Evolutionary conservation across 2,329 filamentous ascomycete species (phyloP).

Genomic region (Ciborinia camelliae): DNA sequence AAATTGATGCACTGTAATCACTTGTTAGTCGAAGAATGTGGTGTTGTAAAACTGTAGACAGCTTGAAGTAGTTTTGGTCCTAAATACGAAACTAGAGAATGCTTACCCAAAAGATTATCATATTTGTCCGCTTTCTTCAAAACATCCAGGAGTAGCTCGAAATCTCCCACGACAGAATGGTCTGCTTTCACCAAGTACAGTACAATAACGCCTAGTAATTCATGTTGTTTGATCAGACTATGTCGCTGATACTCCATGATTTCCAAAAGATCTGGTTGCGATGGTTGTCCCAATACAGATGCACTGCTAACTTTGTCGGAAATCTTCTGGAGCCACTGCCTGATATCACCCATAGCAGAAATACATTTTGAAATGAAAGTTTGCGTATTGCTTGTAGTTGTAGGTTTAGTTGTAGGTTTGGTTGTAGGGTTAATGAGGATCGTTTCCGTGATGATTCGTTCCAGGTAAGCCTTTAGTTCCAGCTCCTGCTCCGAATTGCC

Average conservation of each 20-base stretch:
- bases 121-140: slow-evolving; percentile 73
- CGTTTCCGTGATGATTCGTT: slow-evolving; percentile 39
- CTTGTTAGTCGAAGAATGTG: slow-evolving; percentile 24
- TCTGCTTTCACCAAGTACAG: slow-evolving; percentile 74
- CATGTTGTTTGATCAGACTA: slow-evolving; percentile 85
- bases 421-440: slow-evolving; percentile 36
- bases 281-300: slow-evolving; percentile 66
- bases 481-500: slow-evolving; percentile 45
- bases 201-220: slow-evolving; percentile 77
- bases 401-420: slow-evolving; percentile 40
- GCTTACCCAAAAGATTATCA: slow-evolving; percentile 57
- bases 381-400: slow-evolving; percentile 33
- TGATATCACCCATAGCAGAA: slow-evolving; percentile 70
- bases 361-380: slow-evolving; percentile 73
- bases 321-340: slow-evolving; percentile 71
- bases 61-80: neutral
- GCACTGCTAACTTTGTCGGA: slow-evolving; percentile 73
- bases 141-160: slow-evolving; percentile 64
- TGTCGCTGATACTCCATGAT: slow-evolving; percentile 75
- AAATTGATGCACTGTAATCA: slow-evolving; percentile 68
- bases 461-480: slow-evolving; percentile 52
- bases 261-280: slow-evolving; percentile 64
- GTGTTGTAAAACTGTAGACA: neutral
- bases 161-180: slow-evolving; percentile 68
- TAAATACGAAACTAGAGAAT: neutral